Evolutionary conservation across 148 eudicot species (phyloP).

Genomic region (Suaeda aralocaspica): DNA sequence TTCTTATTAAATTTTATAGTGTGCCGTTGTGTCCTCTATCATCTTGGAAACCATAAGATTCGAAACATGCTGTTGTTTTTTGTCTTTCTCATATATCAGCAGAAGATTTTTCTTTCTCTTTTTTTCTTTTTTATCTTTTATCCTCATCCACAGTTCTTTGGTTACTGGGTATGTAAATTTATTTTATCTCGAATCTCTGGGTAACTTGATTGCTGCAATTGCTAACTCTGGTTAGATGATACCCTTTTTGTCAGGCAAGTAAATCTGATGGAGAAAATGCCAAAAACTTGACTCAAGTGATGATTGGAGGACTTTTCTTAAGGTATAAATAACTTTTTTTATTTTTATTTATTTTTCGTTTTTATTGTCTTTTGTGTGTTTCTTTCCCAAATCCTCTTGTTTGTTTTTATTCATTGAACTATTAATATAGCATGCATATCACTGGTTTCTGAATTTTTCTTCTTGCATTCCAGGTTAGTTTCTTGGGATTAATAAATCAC

Average conservation of each 20-base stretch:
- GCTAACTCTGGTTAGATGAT: not conserved
- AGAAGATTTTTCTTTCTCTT: not conserved
- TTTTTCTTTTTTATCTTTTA: not conserved
- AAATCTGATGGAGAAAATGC: constrained; percentile 71
- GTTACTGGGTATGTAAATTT: constrained; percentile 3
- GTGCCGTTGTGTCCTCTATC: no score
- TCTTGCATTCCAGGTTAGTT: not conserved
- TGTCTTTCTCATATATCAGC: not conserved
- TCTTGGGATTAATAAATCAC: not conserved
- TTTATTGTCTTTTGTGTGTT: not conserved
- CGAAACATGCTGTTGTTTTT: no score
- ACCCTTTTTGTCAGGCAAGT: constrained; percentile 55
- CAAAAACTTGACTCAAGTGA: constrained; percentile 60
- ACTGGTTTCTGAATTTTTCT: not conserved
- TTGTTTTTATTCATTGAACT: not conserved
- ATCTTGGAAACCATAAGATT: no score
- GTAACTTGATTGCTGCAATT: constrained; percentile 2
- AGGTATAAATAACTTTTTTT: constrained; percentile 46
- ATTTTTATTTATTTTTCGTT: not conserved
- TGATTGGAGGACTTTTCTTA: constrained; percentile 79
- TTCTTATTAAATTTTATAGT: no score
- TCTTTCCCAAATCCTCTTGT: no score
- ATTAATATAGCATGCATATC: not conserved
- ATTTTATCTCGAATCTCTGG: not conserved
- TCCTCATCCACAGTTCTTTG: constrained; percentile 5